Evolutionary conservation across 768 basidiomycete species (phyloP), one percentile per base, ranked within the genome.

Genomic region (Cystobasidiopsis lactophilus): DNA sequence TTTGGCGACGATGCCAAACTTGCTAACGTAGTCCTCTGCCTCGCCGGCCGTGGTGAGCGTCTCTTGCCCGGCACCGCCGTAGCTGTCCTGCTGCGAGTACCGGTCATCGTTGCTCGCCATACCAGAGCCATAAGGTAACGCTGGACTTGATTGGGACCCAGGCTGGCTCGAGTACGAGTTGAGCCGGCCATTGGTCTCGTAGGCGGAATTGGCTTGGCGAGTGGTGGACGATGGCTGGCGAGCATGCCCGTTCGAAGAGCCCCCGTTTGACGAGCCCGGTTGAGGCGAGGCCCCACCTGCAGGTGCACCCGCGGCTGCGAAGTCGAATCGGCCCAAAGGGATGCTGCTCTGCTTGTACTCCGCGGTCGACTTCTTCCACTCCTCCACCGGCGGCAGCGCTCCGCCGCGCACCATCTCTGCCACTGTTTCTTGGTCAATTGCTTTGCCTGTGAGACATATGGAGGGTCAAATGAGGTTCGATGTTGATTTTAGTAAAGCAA

Each of bases 331-430:
- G 40, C 93, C 93, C 18, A 98, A 75, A 5, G 89, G 75, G 64
- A 98, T 98, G 65, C 84, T 85, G 66, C 80, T 85, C 59, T 86
- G 84, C 67, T 96, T 96, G 72, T 98, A 98, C 60, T 74, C 80
- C 52, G 88, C 75, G 74, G 95, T 84, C 21, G 85, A 81, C 61
- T 79, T 79, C 67, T 96, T 96, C 93, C 93, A 98, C 55, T 95
- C 89, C 65, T 98, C 93, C n/a, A 98, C 89, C 58, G 78, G 80
- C 24, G 93, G 93, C 19, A 98, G 74, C 55, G 80, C 80, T 19
- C 86, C 88, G 14, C 75, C 74, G 60, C 86, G 81, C 66, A 95
- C 85, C 52, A 93, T 74, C 5, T 72, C 70, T 24, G 75, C 73
- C 4, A 89, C 72, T 57, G 93, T 81, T 16, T 73, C 69, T 16